These are phyloP conservation scores for Ceratocystis variospora DNA, from an alignment of 2,329 filamentous ascomycete species.

Conservation along the genomic window DNA sequence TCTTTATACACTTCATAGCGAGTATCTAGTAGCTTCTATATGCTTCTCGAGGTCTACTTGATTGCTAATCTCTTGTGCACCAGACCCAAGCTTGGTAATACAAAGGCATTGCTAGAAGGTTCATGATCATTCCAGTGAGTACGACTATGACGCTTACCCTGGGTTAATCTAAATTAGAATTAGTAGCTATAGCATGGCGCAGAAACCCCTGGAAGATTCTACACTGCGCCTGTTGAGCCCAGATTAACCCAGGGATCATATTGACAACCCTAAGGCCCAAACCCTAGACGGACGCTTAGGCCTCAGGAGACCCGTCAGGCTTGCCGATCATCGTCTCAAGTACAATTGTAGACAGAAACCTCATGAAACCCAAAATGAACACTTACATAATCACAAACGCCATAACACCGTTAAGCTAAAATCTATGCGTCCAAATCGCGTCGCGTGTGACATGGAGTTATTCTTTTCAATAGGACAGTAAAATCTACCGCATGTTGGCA, in stretches of 20 bases:
- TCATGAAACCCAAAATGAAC: not conserved
- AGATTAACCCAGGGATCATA: no score
- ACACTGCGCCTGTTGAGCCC: not conserved
- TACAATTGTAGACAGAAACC: not conserved
- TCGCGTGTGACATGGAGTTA: not conserved
- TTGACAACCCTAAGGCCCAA: no score
- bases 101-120: not conserved
- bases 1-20: conserved; percentile 6
- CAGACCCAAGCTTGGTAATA: not conserved
- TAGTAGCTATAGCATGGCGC: not conserved
- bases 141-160: not conserved
- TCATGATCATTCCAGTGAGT: not conserved
- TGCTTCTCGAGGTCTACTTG: not conserved
- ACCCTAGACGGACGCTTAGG: no score
- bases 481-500: conserved; percentile 27
- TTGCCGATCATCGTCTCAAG: no score
- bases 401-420: not conserved
- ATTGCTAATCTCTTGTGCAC: not conserved
- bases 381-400: not conserved
- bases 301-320: no score
- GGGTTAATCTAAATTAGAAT: not conserved
- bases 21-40: conserved; percentile 13
- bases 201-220: not conserved
- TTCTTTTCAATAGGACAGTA: not conserved
- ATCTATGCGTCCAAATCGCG: not conserved